phyloP scores from a whole-genome alignment of 106 monocot genomes.

The Allium fistulosum region DNA sequence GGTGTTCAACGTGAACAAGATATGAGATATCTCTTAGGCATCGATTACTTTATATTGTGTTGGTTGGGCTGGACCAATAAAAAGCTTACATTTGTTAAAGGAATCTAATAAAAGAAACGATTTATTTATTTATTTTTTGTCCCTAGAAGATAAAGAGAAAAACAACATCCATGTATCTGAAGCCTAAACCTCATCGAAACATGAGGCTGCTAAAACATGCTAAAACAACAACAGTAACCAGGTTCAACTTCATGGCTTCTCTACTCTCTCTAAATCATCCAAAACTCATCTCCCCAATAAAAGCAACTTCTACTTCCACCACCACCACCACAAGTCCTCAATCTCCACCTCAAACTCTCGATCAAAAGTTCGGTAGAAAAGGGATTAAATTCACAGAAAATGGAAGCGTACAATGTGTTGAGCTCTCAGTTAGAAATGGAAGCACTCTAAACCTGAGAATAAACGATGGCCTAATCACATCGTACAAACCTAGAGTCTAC shows the following conservation, averaged over 20 bases:
- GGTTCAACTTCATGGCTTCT: slow-evolving; percentile 43
- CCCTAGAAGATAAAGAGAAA: no score
- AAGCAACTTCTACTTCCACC: slow-evolving; percentile 26
- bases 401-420: slow-evolving; percentile 30
- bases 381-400: slow-evolving; percentile 63
- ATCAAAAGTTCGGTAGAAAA: slow-evolving; percentile 74
- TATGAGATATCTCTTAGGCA: not conserved
- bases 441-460: slow-evolving; percentile 60
- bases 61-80: not conserved
- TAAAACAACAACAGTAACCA: no score
- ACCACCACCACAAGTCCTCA: slow-evolving; percentile 7
- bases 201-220: no score
- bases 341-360: slow-evolving; percentile 26
- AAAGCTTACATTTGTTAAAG: not conserved
- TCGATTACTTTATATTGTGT: not conserved
- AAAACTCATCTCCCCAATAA: slow-evolving; percentile 31
- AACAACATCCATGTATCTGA: no score
- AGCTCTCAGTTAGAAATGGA: slow-evolving; percentile 60
- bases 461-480: slow-evolving; percentile 69
- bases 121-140: not conserved
- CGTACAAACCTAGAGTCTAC: slow-evolving; percentile 87
- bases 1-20: not conserved
- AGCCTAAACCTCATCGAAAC: no score
- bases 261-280: slow-evolving; percentile 42
- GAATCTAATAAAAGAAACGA: not conserved